Conservation (phyloP, 805 yeast species). For the Saccharomycodes ludwigii region DNA sequence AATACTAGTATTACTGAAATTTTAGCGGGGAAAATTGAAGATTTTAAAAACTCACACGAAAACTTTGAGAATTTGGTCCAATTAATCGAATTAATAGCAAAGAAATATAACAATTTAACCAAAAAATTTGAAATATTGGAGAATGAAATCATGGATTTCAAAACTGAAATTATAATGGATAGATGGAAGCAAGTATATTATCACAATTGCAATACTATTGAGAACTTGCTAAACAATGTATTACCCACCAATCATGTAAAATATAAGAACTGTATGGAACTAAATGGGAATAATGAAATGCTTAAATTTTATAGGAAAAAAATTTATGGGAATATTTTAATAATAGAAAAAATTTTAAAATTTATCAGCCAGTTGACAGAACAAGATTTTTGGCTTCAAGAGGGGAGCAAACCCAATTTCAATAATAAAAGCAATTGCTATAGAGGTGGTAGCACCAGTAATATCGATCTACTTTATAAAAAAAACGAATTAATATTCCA, state of each 20-base stretch:
- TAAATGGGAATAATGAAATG: not conserved
- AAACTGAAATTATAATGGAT: conserved; percentile 34
- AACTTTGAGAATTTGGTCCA: conserved; percentile 15
- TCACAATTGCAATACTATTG: not conserved
- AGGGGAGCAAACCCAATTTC: too few species aligned
- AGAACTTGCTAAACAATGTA: not conserved
- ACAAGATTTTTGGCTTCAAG: not conserved
- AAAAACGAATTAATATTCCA: not conserved
- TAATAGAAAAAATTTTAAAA: not conserved
- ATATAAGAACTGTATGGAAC: not conserved
- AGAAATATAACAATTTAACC: conserved; percentile 28
- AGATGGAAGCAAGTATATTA: conserved; percentile 31
- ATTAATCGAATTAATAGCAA: conserved; percentile 20
- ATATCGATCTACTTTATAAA: too few species aligned
- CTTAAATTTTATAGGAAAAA: not conserved
- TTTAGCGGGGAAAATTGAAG: conserved; percentile 36
- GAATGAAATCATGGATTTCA: conserved; percentile 29
- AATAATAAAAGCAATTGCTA: too few species aligned
- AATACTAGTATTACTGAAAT: conserved; percentile 36
- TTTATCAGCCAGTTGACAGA: not conserved
- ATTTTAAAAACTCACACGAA: conserved; percentile 26
- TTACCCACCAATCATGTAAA: not conserved
- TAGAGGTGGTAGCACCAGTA: too few species aligned
- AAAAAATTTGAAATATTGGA: conserved; percentile 31
- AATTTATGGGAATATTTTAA: not conserved